Base-by-base conservation (phyloP, 73 alveolate species). In the Paramecium tetraurelia region DNA sequence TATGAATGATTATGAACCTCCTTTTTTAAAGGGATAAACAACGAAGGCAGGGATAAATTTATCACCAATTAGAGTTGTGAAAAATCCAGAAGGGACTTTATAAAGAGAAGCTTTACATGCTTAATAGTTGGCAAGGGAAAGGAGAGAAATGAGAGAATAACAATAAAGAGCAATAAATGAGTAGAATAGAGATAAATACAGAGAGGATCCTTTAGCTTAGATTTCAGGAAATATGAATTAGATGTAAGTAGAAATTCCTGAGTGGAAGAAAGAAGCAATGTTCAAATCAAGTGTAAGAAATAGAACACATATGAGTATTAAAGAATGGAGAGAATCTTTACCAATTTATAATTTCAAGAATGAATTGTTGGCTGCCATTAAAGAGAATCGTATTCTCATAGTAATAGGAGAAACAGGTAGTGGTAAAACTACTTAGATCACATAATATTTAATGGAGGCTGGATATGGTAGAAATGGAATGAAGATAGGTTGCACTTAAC, bases 351-450 rank as follows among this genome's bases (percentile, higher is more conserved):
- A 93, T 89, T 95, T 97, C 57, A 96, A 98, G 70, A 94, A 96
- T 16, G 98, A 96, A 58, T 95, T 99, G 77, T 94, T 97, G 43
- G 95, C 93, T 53, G 98, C 98, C 21, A 96, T 97, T 8, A 89
- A 93, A 14, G 94, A 93, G 43, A 96, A 98, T 88, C 40, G 97
- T 86, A 95, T 98, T 63, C 95, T 98, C 35, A 98, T 99, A 11
- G 99, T 99, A 48, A 98, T 99, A 31, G 99, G 99, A 68, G 99
- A 99, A 93, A 99, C 99, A 0, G 99, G 99, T 4, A 89, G 98
- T 33, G 99, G 99, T 1, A 99, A 99, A 93, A 99, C 99, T 8
- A 99, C 99, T 1, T 99, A 99, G 92, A 97, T 99, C 92, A 98
- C 99, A n/a, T 99, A 99, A 95, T 99, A 99, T 95, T 89, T 99